Conservation (phyloP, 306 rosid genomes). For the Sophora flavescens region DNA sequence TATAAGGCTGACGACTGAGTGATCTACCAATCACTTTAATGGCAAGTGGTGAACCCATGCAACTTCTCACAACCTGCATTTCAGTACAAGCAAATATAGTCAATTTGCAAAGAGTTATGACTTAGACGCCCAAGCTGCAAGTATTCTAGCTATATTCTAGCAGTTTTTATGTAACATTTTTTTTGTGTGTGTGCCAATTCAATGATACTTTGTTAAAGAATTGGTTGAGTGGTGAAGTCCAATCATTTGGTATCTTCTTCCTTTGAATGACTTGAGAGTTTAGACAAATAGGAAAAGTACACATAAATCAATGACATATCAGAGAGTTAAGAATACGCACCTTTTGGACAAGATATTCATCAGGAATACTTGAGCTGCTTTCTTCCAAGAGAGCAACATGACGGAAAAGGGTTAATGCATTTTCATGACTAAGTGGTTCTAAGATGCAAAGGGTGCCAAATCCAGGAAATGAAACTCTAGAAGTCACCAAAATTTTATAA, state of each 20-base stretch:
- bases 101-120: neutral
- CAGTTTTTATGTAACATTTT: neutral
- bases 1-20: conserved; percentile 45
- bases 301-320: neutral
- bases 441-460: conserved; percentile 42
- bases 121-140: neutral
- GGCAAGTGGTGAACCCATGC: conserved; percentile 66
- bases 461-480: conserved; percentile 54
- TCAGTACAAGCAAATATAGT: conserved; percentile 31
- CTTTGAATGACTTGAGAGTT: neutral
- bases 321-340: conserved; percentile 44
- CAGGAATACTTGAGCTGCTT: conserved; percentile 28
- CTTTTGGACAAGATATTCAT: conserved; percentile 47
- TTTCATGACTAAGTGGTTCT: conserved; percentile 46
- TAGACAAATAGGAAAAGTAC: neutral
- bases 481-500: conserved; percentile 72
- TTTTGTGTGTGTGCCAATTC: neutral
- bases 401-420: conserved; percentile 59
- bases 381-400: conserved; percentile 51
- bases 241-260: conserved; percentile 6
- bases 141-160: neutral
- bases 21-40: conserved; percentile 59
- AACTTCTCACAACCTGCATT: conserved; percentile 61
- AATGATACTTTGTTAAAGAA: neutral
- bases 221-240: neutral